Conservation (phyloP, 371 early-diverging fungal genomes). For the Dichotomocladium elegans region DNA sequence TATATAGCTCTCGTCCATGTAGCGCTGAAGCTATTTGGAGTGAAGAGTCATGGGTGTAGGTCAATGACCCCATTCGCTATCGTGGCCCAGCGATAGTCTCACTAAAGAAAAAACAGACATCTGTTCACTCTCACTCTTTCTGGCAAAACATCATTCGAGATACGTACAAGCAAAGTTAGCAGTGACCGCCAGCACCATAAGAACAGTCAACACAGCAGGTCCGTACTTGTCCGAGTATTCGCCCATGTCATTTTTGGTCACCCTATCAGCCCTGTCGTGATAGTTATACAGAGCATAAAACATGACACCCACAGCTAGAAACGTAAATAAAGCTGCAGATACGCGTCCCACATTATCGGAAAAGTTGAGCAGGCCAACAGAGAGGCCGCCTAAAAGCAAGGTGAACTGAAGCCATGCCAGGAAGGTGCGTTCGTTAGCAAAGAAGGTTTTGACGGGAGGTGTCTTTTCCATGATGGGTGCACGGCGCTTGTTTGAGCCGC, state of each 20-base stretch:
- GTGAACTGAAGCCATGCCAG: slow-evolving; percentile 76
- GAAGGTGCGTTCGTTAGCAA: slow-evolving; percentile 98
- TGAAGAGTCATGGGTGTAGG: no score
- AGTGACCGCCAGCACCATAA: slow-evolving; percentile 71
- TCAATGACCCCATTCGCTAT: slow-evolving; percentile 4
- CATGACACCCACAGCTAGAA: slow-evolving; percentile 69
- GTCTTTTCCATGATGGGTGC: slow-evolving; percentile 23
- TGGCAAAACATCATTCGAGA: not conserved
- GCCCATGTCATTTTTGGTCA: slow-evolving; percentile 52
- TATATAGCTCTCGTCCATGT: no score
- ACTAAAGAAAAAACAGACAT: slow-evolving; percentile 1
- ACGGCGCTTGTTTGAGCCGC: not conserved
- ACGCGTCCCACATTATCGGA: slow-evolving; percentile 64
- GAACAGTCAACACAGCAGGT: slow-evolving; percentile 76
- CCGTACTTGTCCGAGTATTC: slow-evolving; percentile 63
- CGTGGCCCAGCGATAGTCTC: slow-evolving; percentile 5
- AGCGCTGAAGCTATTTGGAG: no score
- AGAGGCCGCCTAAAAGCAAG: slow-evolving; percentile 63
- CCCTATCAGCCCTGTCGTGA: slow-evolving; percentile 77
- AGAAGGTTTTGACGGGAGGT: slow-evolving; percentile 84
- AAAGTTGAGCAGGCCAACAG: slow-evolving; percentile 75
- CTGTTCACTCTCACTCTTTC: not conserved
- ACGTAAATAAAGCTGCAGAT: slow-evolving; percentile 65
- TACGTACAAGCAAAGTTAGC: slow-evolving; percentile 86
- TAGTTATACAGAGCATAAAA: slow-evolving; percentile 83